phyloP scores from a whole-genome alignment of 192 early-diverging fungal species.

The Chytriomyces sp. region DNA sequence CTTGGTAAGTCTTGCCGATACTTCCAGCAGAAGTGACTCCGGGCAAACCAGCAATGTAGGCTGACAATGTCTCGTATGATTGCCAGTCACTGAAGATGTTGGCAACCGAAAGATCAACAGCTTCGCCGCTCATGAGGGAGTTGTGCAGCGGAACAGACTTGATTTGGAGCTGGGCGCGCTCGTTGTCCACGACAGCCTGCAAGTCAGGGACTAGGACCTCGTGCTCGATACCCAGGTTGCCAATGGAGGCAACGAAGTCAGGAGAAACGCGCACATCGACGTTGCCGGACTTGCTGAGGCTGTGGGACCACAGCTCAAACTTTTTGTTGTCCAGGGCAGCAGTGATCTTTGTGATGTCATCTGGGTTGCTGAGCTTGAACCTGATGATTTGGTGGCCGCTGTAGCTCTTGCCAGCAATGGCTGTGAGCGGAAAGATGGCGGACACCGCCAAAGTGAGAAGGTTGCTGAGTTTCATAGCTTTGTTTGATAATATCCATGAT shows the following conservation, averaged over 20 bases:
- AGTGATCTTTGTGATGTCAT: neutral
- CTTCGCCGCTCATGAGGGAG: neutral
- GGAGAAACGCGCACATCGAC: neutral
- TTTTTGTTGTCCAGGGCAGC: neutral
- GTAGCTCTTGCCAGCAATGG: neutral
- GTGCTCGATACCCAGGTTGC: conserved; percentile 22
- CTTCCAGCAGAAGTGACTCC: conserved; percentile 18
- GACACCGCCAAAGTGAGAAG: neutral
- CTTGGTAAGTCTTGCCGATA: conserved; percentile 38
- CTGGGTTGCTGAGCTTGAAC: neutral
- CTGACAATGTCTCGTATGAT: conserved; percentile 24
- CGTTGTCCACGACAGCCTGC: conserved; percentile 48
- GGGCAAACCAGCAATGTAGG: conserved; percentile 29
- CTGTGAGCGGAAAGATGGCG: neutral
- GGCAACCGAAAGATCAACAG: conserved; percentile 9
- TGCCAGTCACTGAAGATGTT: conserved; percentile 44
- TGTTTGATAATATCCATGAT: too few species aligned
- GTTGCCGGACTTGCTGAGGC: neutral
- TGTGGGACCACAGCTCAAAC: conserved; percentile 10
- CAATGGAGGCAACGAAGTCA: neutral
- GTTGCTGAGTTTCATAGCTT: neutral
- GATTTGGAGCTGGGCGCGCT: conserved; percentile 30
- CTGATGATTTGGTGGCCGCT: neutral
- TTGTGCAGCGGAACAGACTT: conserved; percentile 15
- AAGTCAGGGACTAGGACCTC: conserved; percentile 46